Conservation (phyloP, 73 alveolate species). For the Tetrahymena elliotti region DNA sequence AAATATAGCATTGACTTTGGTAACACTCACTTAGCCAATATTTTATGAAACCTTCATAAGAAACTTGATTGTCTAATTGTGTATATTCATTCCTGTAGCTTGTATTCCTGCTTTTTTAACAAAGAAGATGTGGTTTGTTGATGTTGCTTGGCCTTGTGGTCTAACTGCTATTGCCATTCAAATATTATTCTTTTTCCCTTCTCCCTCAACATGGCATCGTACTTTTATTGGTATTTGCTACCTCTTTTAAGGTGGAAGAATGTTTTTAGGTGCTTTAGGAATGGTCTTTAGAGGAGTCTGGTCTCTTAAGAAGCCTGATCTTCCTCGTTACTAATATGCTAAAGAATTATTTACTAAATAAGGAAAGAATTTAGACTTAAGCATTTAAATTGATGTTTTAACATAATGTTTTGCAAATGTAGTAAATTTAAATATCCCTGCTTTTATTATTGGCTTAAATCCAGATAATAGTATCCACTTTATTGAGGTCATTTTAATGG, state of each 20-base stretch:
- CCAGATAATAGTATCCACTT: neutral
- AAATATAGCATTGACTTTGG: neutral
- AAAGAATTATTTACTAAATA: slow-evolving; percentile 17
- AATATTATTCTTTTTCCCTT: neutral
- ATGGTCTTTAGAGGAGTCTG: slow-evolving; percentile 20
- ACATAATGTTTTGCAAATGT: slow-evolving; percentile 21
- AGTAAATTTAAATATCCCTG: slow-evolving; percentile 20
- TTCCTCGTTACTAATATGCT: slow-evolving; percentile 41
- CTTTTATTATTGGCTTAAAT: slow-evolving; percentile 28
- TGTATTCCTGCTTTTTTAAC: slow-evolving; percentile 30
- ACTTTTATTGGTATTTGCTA: slow-evolving; percentile 25
- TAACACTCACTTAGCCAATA: slow-evolving; percentile 20
- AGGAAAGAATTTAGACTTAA: slow-evolving; percentile 16
- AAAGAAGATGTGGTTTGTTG: slow-evolving; percentile 37
- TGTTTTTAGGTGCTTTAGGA: slow-evolving; percentile 41
- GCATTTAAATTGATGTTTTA: slow-evolving; percentile 28
- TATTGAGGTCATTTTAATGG: slow-evolving; percentile 12
- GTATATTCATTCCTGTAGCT: slow-evolving; percentile 27
- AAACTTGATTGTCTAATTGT: slow-evolving; percentile 12
- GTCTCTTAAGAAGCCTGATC: slow-evolving; percentile 25
- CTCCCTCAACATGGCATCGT: slow-evolving; percentile 19
- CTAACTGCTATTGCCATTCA: slow-evolving; percentile 23
- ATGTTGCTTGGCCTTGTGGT: slow-evolving; percentile 47
- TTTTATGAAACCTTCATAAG: slow-evolving; percentile 1
- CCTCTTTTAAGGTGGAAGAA: slow-evolving; percentile 40